Evolutionary conservation across 495 filamentous ascomycete species (phyloP).

Genomic region (Hypoxylon intermedium): DNA sequence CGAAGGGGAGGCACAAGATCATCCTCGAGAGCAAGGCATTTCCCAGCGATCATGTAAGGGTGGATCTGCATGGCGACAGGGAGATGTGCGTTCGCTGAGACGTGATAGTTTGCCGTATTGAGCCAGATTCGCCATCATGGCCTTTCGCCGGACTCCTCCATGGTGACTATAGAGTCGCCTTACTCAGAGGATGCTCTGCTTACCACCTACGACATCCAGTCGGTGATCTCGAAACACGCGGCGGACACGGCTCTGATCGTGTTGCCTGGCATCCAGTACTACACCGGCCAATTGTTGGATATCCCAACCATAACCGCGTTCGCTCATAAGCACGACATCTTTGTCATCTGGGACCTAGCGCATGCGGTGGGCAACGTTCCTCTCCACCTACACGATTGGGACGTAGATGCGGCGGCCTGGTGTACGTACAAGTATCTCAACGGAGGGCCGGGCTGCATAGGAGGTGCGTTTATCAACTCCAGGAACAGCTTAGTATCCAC

Average conservation of each 20-base stretch:
- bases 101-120: conserved; percentile 78
- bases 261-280: conserved; percentile 92
- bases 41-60: conserved; percentile 80
- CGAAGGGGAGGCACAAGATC: conserved; percentile 78
- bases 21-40: conserved; percentile 95
- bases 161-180: conserved; percentile 76
- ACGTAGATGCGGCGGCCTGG: conserved; percentile 96
- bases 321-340: conserved; percentile 76
- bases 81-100: conserved; percentile 28
- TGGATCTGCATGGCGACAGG: conserved; percentile 23
- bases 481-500: conserved; percentile 66
- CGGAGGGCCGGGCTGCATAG: conserved; percentile 86
- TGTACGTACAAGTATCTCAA: conserved; percentile 98
- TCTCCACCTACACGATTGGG: conserved; percentile 85
- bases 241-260: conserved; percentile 78
- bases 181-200: conserved; percentile 60
- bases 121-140: conserved; percentile 85
- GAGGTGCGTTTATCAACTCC: conserved; percentile 85
- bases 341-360: conserved; percentile 93
- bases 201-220: conserved; percentile 75
- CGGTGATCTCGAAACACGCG: conserved; percentile 78
- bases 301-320: conserved; percentile 82
- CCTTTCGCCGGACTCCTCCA: conserved; percentile 69
- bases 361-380: conserved; percentile 94
- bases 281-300: conserved; percentile 90